A percentile compares a stretch with the other conserved stretches of the same genome.
Conservation (phyloP, 208 protist genomes). For the Acanthamoeba culbertsoni region DNA sequence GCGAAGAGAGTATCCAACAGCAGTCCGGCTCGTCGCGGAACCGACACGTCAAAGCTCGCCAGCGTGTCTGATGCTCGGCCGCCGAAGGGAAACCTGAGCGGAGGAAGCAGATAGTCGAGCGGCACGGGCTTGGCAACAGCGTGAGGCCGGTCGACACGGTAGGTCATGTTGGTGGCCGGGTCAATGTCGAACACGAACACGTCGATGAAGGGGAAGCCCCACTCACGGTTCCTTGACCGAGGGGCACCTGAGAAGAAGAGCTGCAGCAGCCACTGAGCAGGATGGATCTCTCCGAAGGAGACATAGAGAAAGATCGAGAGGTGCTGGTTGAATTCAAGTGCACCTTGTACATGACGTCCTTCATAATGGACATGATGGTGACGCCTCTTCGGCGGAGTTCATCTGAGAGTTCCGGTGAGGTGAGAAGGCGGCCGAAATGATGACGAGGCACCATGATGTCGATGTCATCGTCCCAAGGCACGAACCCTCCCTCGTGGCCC, state of each 20-base stretch:
- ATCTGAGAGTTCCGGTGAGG: not conserved
- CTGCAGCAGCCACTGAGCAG: not conserved
- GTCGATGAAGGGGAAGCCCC: not conserved
- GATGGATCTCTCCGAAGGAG: not conserved
- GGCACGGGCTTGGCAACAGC: not conserved
- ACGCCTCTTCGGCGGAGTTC: not conserved
- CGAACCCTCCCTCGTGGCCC: not conserved
- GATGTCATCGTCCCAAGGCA: not conserved
- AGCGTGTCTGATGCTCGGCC: not conserved
- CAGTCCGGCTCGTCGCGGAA: not conserved
- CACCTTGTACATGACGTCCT: not conserved
- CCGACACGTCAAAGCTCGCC: not conserved
- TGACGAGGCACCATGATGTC: not conserved
- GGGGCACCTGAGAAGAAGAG: not conserved
- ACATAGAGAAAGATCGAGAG: not conserved
- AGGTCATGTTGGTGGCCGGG: not conserved
- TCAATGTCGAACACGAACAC: not conserved
- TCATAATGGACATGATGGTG: not conserved
- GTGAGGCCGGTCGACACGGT: not conserved
- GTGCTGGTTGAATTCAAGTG: not conserved
- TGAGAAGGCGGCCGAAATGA: not conserved
- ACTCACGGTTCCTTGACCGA: not conserved
- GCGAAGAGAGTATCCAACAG: not conserved
- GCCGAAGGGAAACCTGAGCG: not conserved
- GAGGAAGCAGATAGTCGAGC: not conserved